These are phyloP conservation scores for Lasiosphaeriaceae sp. DNA, from an alignment of 495 filamentous ascomycete species.

Conservation along the genomic window DNA sequence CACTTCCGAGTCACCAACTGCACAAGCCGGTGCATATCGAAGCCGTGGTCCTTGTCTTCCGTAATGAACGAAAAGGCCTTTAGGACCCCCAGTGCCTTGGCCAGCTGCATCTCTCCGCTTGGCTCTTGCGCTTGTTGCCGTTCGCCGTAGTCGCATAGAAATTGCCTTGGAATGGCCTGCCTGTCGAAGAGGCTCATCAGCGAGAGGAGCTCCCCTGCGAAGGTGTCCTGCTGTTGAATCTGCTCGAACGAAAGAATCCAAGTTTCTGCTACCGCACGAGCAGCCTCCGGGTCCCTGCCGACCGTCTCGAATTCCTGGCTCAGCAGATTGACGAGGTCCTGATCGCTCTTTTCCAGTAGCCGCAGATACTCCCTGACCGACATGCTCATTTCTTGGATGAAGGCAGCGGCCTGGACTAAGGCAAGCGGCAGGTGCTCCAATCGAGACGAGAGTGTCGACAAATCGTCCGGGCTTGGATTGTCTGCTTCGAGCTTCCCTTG, in stretches of 20 bases:
- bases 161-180: conserved; percentile 35
- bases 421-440: conserved; percentile 45
- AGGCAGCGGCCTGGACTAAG: conserved; percentile 46
- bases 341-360: conserved; percentile 24
- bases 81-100: conserved; percentile 34
- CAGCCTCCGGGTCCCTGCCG: conserved; percentile 11
- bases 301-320: neutral
- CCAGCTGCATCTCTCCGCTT: conserved; percentile 21
- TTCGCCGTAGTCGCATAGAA: conserved; percentile 26
- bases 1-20: conserved; percentile 45
- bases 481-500: conserved; percentile 1
- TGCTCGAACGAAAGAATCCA: conserved; percentile 41
- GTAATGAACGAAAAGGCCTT: conserved; percentile 40
- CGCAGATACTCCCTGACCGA: conserved; percentile 29
- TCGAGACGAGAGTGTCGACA: conserved; percentile 28
- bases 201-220: conserved; percentile 41
- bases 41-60: conserved; percentile 16
- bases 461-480: neutral
- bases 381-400: conserved; percentile 40
- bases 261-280: conserved; percentile 30
- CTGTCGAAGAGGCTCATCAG: conserved; percentile 42
- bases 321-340: conserved; percentile 23
- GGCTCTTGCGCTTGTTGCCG: neutral
- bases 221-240: conserved; percentile 31
- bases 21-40: conserved; percentile 44